Evolutionary conservation across 2,329 filamentous ascomycete genomes (phyloP).

Genomic region (Blastomyces parvus): DNA sequence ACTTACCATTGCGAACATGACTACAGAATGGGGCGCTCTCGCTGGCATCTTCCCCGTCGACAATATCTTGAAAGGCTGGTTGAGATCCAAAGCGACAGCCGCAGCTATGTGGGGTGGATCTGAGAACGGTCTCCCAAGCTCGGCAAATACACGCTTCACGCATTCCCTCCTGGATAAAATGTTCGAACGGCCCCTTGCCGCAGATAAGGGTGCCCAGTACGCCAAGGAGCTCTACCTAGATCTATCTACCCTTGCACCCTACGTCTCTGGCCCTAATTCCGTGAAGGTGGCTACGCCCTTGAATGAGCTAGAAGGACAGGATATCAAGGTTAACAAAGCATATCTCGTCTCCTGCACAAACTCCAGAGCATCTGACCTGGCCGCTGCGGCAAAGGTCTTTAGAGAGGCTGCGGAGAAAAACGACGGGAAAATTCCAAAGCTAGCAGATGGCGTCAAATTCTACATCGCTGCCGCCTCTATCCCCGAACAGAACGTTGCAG

Average conservation of each 20-base stretch:
- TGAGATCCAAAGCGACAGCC: conserved; percentile 64
- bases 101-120: conserved; percentile 45
- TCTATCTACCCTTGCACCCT: conserved; percentile 72
- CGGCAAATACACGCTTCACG: conserved; percentile 46
- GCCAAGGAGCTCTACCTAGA: conserved; percentile 76
- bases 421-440: conserved; percentile 54
- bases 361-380: conserved; percentile 68
- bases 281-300: conserved; percentile 80
- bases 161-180: conserved; percentile 66
- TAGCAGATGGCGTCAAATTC: conserved; percentile 67
- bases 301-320: conserved; percentile 57
- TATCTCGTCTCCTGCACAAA: conserved; percentile 92
- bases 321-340: conserved; percentile 72
- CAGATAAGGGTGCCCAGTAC: conserved; percentile 70
- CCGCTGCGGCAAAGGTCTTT: conserved; percentile 76
- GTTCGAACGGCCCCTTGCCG: conserved; percentile 53
- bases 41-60: conserved; percentile 76
- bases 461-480: conserved; percentile 84
- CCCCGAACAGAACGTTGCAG: conserved; percentile 65
- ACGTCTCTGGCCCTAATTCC: conserved; percentile 78
- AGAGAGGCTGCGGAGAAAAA: conserved; percentile 57
- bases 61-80: conserved; percentile 58
- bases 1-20: conserved; percentile 65
- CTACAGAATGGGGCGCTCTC: conserved; percentile 69
- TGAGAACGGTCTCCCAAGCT: conserved; percentile 27